Percentiles rank a stretch among this genome's conserved stretches.
These are phyloP conservation scores for Yamadazyma sp. DNA, from an alignment of 1,139 yeast genomes.

Conservation along the genomic window DNA sequence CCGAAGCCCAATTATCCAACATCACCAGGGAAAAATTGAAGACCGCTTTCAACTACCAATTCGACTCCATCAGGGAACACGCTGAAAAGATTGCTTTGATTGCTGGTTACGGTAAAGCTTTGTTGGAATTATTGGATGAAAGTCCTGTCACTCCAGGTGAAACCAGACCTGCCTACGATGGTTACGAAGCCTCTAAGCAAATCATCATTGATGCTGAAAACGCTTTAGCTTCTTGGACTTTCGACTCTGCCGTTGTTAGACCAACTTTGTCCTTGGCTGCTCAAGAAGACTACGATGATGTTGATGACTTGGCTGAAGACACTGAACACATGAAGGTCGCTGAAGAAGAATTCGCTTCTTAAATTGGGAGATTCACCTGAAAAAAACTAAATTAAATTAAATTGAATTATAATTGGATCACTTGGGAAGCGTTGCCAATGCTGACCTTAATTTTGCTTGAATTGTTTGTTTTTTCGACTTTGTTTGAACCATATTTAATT, in stretches of 20 bases:
- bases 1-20: slow-evolving; percentile 86
- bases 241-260: slow-evolving; percentile 75
- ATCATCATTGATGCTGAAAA: slow-evolving; percentile 83
- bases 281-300: slow-evolving; percentile 52
- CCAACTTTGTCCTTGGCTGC: slow-evolving; percentile 80
- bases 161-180: slow-evolving; percentile 85
- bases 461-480: slow-evolving; percentile 6
- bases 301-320: slow-evolving; percentile 48
- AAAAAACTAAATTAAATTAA: neutral
- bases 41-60: slow-evolving; percentile 82
- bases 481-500: slow-evolving; percentile 2
- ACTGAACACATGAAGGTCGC: slow-evolving; percentile 52
- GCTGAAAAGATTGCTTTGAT: slow-evolving; percentile 83
- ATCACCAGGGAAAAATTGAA: slow-evolving; percentile 85
- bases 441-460: neutral
- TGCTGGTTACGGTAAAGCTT: slow-evolving; percentile 88
- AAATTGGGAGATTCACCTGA: neutral
- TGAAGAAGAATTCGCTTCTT: slow-evolving; percentile 39
- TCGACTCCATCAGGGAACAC: slow-evolving; percentile 78
- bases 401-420: neutral
- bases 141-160: slow-evolving; percentile 90
- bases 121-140: slow-evolving; percentile 79
- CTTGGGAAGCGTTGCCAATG: neutral
- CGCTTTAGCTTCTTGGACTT: slow-evolving; percentile 81
- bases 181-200: slow-evolving; percentile 85